Evolutionary conservation across 164 flowering plant genomes (phyloP).

Genomic region (Tetrastigma voinierianum): DNA sequence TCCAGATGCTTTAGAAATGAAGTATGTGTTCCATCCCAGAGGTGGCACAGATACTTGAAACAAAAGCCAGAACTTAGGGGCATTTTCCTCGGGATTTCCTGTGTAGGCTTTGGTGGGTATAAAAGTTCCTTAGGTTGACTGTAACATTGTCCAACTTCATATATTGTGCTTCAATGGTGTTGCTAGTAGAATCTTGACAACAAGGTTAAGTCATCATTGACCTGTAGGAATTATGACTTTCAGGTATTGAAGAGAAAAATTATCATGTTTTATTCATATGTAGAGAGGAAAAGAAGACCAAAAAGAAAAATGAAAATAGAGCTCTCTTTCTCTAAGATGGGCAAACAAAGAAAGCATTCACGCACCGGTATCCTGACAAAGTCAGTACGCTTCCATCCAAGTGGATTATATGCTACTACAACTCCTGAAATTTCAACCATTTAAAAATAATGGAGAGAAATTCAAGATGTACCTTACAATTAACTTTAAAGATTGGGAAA

Average conservation of each 20-base stretch:
- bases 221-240: conserved; percentile 35
- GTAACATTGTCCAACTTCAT: conserved; percentile 61
- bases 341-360: conserved; percentile 7
- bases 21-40: conserved; percentile 85
- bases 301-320: background rate
- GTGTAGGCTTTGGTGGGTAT: conserved; percentile 56
- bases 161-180: conserved; percentile 51
- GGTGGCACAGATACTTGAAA: conserved; percentile 77
- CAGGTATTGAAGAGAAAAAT: conserved; percentile 1
- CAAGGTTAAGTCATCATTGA: conserved; percentile 49
- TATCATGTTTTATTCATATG: background rate
- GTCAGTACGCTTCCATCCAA: conserved; percentile 81
- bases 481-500: background rate
- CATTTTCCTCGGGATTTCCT: conserved; percentile 40
- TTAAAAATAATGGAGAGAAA: background rate
- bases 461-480: background rate
- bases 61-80: conserved; percentile 71
- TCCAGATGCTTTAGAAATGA: conserved; percentile 48
- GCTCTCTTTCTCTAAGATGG: background rate
- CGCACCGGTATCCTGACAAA: conserved; percentile 76
- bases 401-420: conserved; percentile 83
- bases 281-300: no score
- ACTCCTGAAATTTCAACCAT: conserved; percentile 51
- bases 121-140: conserved; percentile 57
- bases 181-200: conserved; percentile 68